Evolutionary conservation across 2,329 filamentous ascomycete genomes (phyloP), one percentile per base, ranked within the genome.

Genomic region (Colletotrichum chlorophyti): DNA sequence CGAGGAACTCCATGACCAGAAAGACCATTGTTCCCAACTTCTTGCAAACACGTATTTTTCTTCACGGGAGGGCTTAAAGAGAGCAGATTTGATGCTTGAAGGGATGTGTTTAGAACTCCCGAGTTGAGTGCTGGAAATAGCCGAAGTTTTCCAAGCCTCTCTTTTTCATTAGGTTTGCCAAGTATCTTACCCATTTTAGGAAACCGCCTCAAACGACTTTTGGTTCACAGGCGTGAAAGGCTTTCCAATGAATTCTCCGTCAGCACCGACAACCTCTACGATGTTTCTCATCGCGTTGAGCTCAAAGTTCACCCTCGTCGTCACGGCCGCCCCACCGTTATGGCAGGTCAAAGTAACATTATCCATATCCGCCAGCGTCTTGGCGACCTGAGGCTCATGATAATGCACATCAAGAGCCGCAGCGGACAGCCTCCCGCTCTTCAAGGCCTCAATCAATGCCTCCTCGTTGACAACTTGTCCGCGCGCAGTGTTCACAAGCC

Each of bases 391-490:
- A 0, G 83, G 83, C 66, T 86, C 83, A 41, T 79, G 65, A 6
- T 78, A 78, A 67, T 84, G 80, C 11, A 85, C 83, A 64, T 85
- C 83, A 11, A 85, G 64, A 0, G 79, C 83, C 0, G 79, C 82
- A 2, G 76, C 75, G 0, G 68, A 68, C 2, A 85, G 35, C 6
- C 74, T 74, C 0, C 80, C 80, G 5, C 67, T 72, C 50, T 81
- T 74, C 34, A 85, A 62, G 1, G 79, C 82, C 6, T 66, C 65
- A 1, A 81, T 69, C 23, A 85, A 64, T 4, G 78, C 81, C 1
- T 75, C 74, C 60, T 85, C 81, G 53, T 85, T 79, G 1, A 85
- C 72, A 1, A 85, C 65, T 43, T 76, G 76, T 0, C 82, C 83
- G 2, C 82, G 69, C 0, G 82, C 80, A 4, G 81, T 82, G 61